Conservation (phyloP, 345 rosid genomes). For the Trapa incisa region DNA sequence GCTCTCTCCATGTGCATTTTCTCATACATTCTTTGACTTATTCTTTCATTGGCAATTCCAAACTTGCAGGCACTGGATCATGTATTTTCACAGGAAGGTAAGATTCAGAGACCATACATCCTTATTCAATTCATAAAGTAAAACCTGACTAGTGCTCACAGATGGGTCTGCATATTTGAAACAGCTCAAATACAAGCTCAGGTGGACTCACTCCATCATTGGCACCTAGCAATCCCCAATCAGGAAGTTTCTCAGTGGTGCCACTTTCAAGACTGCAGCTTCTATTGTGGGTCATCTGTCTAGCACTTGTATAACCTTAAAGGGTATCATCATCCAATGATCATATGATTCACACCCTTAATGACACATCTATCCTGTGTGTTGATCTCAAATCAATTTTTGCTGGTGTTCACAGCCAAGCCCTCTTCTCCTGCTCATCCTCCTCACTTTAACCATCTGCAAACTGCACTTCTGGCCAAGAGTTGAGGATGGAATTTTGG, state of each 20-base stretch:
- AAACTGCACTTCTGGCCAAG: neutral
- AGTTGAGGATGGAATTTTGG: neutral
- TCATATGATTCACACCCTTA: neutral
- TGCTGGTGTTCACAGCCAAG: neutral
- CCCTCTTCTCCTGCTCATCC: neutral
- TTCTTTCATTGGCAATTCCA: constrained; percentile 1
- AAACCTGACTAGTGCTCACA: neutral
- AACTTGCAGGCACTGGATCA: constrained; percentile 53
- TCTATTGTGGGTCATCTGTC: constrained; percentile 21
- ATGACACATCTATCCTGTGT: neutral
- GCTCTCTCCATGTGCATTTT: neutral
- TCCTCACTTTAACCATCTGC: neutral
- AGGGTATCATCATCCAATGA: neutral
- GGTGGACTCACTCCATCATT: constrained; percentile 32
- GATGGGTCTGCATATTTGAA: constrained; percentile 4
- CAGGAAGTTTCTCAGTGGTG: constrained; percentile 23
- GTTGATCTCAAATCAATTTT: constrained; percentile 1
- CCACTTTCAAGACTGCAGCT: constrained; percentile 17
- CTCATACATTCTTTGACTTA: neutral
- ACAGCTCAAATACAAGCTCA: constrained; percentile 35
- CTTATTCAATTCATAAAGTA: neutral
- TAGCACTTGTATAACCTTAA: constrained; percentile 8
- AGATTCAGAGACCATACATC: constrained; percentile 8
- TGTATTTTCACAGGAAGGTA: constrained; percentile 80
- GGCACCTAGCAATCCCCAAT: constrained; percentile 52